Percentiles rank a stretch among this genome's conserved stretches.
Evolutionary conservation across 1,284 basidiomycete species (phyloP).

Genomic region (Ganoderma sinense): DNA sequence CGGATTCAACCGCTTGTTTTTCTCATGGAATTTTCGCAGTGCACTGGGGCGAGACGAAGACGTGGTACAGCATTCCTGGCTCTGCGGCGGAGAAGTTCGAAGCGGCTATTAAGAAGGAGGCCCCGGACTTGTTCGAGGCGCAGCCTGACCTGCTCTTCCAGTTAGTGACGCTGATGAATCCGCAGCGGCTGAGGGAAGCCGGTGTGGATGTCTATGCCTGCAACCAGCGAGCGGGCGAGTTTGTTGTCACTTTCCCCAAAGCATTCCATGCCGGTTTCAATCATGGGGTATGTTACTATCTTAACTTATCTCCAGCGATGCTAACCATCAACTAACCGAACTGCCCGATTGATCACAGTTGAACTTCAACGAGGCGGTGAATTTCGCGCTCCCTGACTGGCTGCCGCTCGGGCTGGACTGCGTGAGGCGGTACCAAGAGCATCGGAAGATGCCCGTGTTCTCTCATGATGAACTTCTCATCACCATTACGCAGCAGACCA

Average conservation of each 20-base stretch:
- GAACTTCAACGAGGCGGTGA: conserved; percentile 99
- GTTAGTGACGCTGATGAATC: conserved; percentile 98
- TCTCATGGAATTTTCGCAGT: conserved; percentile 56
- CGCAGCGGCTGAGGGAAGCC: conserved; percentile 83
- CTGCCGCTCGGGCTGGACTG: conserved; percentile 87
- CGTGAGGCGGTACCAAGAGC: conserved; percentile 87
- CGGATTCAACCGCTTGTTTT: conserved; percentile 14
- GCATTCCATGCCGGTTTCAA: conserved; percentile 99
- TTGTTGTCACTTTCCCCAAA: conserved; percentile 97
- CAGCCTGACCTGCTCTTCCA: conserved; percentile 98
- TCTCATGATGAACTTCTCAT: conserved; percentile 97
- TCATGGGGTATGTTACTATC: conserved; percentile 74
- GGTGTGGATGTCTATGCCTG: conserved; percentile 95
- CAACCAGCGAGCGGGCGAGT: conserved; percentile 97
- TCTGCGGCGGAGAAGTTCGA: conserved; percentile 96
- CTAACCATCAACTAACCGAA: conserved; percentile 3
- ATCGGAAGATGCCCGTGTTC: conserved; percentile 95
- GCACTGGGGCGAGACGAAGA: conserved; percentile 99
- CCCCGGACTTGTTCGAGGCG: conserved; percentile 98
- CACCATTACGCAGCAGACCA: conserved; percentile 93
- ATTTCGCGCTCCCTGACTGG: conserved; percentile 99
- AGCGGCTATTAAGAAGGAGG: conserved; percentile 93
- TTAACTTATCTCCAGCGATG: conserved; percentile 8
- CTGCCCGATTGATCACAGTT: conserved; percentile 57
- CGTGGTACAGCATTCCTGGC: conserved; percentile 99